phyloP scores from a whole-genome alignment of 2,329 filamentous ascomycete genomes.

The Stemphylium beticola region DNA sequence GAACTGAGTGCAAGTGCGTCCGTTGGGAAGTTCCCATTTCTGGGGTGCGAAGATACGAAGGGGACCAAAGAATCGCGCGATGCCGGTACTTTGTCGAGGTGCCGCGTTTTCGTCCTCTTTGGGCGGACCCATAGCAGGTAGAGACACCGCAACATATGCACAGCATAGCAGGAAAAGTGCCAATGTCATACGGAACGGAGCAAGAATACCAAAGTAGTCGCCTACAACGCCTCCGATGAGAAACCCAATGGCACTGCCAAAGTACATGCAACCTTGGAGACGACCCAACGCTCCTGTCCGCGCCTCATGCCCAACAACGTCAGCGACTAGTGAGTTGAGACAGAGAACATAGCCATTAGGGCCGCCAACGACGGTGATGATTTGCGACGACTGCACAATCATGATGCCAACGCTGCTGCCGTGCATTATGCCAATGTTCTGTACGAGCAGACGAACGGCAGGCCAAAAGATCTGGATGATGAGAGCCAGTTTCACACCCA shows the following conservation, averaged over 20 bases:
- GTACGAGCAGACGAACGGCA: conserved; percentile 66
- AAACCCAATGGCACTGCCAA: conserved; percentile 69
- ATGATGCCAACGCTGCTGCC: conserved; percentile 69
- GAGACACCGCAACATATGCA: conserved; percentile 49
- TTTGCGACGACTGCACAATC: conserved; percentile 70
- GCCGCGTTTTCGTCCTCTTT: conserved; percentile 37
- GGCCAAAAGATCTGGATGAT: conserved; percentile 69
- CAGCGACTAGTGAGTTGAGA: conserved; percentile 71
- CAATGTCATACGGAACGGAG: conserved; percentile 70
- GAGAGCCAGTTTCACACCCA: conserved; percentile 68
- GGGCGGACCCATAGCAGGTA: conserved; percentile 58
- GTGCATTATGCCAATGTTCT: conserved; percentile 68
- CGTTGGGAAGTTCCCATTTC: conserved; percentile 59
- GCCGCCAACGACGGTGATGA: conserved; percentile 71
- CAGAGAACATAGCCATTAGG: conserved; percentile 73
- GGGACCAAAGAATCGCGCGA: conserved; percentile 67
- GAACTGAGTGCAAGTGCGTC: conserved; percentile 61
- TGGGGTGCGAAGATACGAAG: conserved; percentile 67
- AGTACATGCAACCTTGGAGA: conserved; percentile 70
- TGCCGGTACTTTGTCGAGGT: conserved; percentile 40
- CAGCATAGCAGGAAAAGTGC: conserved; percentile 58
- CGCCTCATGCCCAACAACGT: conserved; percentile 65
- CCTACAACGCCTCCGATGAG: conserved; percentile 70
- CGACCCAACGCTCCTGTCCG: conserved; percentile 70
- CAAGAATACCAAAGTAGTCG: conserved; percentile 66